A percentile compares a stretch with the other conserved stretches of the same genome.
Evolutionary conservation across 495 filamentous ascomycete genomes (phyloP).

Genomic region (Xylaria venustula): DNA sequence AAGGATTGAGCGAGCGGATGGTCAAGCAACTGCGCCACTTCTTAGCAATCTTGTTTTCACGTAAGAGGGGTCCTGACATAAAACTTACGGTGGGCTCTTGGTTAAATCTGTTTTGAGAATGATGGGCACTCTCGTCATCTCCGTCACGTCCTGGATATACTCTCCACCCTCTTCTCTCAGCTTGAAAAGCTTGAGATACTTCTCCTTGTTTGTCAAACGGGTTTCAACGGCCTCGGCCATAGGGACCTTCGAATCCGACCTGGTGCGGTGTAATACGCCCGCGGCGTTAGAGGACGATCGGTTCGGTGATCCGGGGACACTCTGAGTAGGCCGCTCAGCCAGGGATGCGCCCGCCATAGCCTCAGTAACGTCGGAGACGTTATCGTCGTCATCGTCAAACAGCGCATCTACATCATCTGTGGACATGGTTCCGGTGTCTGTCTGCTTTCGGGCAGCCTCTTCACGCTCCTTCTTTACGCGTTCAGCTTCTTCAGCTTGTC

Average conservation of each 20-base stretch:
- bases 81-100: constrained; percentile 97
- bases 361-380: constrained; percentile 80
- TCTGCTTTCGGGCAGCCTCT: constrained; percentile 84
- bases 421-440: constrained; percentile 87
- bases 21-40: constrained; percentile 74
- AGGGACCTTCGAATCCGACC: constrained; percentile 88
- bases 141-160: constrained; percentile 95
- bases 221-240: constrained; percentile 68
- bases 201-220: constrained; percentile 89
- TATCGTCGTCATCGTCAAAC: constrained; percentile 91
- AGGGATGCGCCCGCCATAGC: constrained; percentile 84
- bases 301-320: constrained; percentile 89
- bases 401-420: constrained; percentile 88
- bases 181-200: constrained; percentile 86
- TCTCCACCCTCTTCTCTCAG: constrained; percentile 90
- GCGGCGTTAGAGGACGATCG: constrained; percentile 66
- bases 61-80: background rate
- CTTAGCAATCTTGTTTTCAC: constrained; percentile 30
- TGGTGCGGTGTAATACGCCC: constrained; percentile 79
- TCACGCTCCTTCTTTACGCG: constrained; percentile 77
- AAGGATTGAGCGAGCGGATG: constrained; percentile 96
- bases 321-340: constrained; percentile 85
- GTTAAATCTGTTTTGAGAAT: constrained; percentile 96
- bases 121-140: constrained; percentile 95
- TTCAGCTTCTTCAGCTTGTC: constrained; percentile 76